Evolutionary conservation across 495 filamentous ascomycete species (phyloP).

Genomic region (Chaetomium fimeti): DNA sequence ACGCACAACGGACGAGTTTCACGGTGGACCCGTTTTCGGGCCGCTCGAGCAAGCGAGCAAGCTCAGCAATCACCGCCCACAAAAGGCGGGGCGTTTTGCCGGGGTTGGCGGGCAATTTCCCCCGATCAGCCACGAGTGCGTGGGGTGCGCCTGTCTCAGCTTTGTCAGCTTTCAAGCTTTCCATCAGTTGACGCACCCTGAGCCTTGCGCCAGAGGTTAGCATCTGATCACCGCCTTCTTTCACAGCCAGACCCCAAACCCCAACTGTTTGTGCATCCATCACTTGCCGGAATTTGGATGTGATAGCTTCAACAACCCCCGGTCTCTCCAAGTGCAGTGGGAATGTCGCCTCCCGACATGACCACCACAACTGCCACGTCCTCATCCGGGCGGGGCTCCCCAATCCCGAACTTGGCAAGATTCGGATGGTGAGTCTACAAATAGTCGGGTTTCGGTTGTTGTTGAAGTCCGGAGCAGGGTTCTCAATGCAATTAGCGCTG

Average conservation of each 20-base stretch:
- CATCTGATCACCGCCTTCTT: neutral
- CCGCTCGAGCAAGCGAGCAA: neutral
- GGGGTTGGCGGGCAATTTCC: neutral
- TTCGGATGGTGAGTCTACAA: slow-evolving; percentile 41
- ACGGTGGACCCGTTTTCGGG: neutral
- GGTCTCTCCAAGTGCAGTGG: too few relatives aligned
- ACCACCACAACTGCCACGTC: neutral
- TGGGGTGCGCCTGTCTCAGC: too few relatives aligned
- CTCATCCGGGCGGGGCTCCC: neutral
- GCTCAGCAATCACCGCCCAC: neutral
- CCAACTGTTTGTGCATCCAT: neutral
- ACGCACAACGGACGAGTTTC: neutral
- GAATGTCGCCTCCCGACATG: slow-evolving; percentile 16
- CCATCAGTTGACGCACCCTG: too few relatives aligned
- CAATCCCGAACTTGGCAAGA: slow-evolving; percentile 16
- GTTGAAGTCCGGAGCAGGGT: neutral
- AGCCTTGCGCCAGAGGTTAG: too few relatives aligned
- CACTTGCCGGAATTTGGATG: neutral
- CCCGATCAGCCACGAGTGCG: neutral
- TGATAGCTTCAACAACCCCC: slow-evolving; percentile 6
- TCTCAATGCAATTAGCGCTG: neutral
- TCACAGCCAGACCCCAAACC: neutral
- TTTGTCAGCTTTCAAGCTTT: too few relatives aligned
- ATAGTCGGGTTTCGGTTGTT: neutral
- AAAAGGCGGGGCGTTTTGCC: neutral